These are phyloP conservation scores for Chara braunii DNA, from an alignment of 139 green algal species.

Conservation along the genomic window DNA sequence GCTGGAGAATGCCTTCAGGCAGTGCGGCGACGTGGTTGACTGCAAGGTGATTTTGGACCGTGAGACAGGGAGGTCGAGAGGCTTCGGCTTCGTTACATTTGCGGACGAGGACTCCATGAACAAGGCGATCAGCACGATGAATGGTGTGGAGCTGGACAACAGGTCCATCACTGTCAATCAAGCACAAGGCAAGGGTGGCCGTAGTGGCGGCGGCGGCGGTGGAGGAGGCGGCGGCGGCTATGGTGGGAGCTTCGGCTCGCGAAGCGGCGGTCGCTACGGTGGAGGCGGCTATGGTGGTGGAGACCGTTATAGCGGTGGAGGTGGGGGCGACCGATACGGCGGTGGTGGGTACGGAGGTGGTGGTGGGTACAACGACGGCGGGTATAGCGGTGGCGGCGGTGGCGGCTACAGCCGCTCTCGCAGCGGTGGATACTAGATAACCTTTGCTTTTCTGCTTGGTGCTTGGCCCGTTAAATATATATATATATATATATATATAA, in stretches of 20 bases:
- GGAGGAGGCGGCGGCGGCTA: slow-evolving; percentile 11
- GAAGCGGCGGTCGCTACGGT: slow-evolving; percentile 6
- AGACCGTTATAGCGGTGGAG: slow-evolving; percentile 8
- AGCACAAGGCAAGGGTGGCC: slow-evolving; percentile 50
- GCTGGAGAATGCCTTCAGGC: slow-evolving; percentile 17
- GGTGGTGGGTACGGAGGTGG: slow-evolving; percentile 11
- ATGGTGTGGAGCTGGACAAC: slow-evolving; percentile 63
- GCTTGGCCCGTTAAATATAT: too few species aligned
- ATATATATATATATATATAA: too few species aligned
- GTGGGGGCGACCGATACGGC: slow-evolving; percentile 10
- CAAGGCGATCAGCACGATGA: slow-evolving; percentile 52
- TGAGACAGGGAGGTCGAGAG: slow-evolving; percentile 54
- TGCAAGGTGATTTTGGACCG: slow-evolving; percentile 27
- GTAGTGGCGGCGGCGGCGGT: not conserved
- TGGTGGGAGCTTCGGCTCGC: not conserved
- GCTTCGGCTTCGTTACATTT: slow-evolving; percentile 79
- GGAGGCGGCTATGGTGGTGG: not conserved
- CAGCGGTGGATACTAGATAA: slow-evolving; percentile 12
- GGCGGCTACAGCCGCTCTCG: not conserved
- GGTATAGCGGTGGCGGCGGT: not conserved
- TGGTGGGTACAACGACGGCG: not conserved
- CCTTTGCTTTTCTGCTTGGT: too few species aligned
- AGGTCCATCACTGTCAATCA: slow-evolving; percentile 59
- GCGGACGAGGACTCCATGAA: slow-evolving; percentile 45
- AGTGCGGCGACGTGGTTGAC: slow-evolving; percentile 10